Evolutionary conservation across 352 stramenopile species (phyloP), one percentile per base, ranked within the genome.

Genomic region (Detonula confervacea): DNA sequence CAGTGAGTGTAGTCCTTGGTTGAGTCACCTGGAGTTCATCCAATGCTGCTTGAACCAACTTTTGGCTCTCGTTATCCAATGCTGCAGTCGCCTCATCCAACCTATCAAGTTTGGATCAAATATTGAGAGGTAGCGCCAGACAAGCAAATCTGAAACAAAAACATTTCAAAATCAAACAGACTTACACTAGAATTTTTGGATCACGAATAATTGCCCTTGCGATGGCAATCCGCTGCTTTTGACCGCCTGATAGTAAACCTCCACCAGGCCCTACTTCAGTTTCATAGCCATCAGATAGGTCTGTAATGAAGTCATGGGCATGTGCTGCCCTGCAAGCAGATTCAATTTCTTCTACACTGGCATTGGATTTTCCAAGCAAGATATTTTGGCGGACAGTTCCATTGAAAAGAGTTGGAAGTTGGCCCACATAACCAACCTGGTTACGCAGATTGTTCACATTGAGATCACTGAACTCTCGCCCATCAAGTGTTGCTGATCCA

Each of bases 221-320:
- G 70, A 98, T 98, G 11, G 95, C 95, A 83, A 98, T 95, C 27
- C 95, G 86, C 83, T 98, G 95, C 72, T 97, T 97, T 75, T 98
- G 96, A 14, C 96, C 96, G n/a, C 95, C 95, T 14, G 86, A 96
- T 0, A 98, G 87, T 77, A 95, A 65, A 16, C 88, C 76, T 37
- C 96, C 95, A 20, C 95, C 86, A 62, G 97, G 92, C 6, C 96
- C 96, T 12, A 98, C 84, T 75, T 92, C 54, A 8, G 94, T 97
- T 57, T 96, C 77, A 63, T 95, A 95, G 2, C 82, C 84, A 2
- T 94, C 55, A 11, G 68, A 54, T 44, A 83, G 51, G 54, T 79
- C 49, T 35, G 62, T 49, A 37, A 98, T 97, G 69, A 98, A 98
- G 33, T 91, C 88, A 68, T 96, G 90, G 1, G 93, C 94, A 66